Evolutionary conservation across 2,329 filamentous ascomycete genomes (phyloP), one percentile per base, ranked within the genome.

Genomic region (Cladosporium sp.): DNA sequence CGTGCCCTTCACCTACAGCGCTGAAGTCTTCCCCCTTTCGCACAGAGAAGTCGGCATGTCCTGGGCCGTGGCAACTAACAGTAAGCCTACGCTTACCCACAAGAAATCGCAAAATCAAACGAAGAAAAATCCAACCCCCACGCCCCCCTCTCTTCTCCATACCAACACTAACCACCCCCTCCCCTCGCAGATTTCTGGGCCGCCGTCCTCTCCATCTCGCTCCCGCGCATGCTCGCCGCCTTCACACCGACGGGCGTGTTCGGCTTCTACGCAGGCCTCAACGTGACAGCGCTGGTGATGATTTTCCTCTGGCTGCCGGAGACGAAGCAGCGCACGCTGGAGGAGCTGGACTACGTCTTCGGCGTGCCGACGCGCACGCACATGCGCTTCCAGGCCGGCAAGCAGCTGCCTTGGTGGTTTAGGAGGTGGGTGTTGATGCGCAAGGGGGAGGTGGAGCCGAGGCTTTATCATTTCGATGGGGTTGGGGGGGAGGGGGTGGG

Each of bases 31-130:
- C 63, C 84, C 85, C 0, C 75, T 87, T 1, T 84, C 82, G 1
- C 84, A 88, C 63, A 77, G 85, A 60, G 85, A 88, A 62, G 76
- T 87, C 19, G 85, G 85, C 51, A 88, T 88, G 85, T 78, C 77
- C 0, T 86, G 79, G 68, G 80, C 83, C 7, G 83, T 86, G 7
- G 81, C 84, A 1, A 86, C 82, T 0, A 85, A 82, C 55, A 51
- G 48, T 51, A 17, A 44, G 48, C 24, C 12, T 12, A 4, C 27
- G 19, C 13, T n/a, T n/a, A n/a, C n/a, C n/a, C 22, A 12, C 9
- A 15, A n/a, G n/a, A n/a, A n/a, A n/a, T n/a, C n/a, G n/a, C n/a
- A n/a, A n/a, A n/a, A n/a, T n/a, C n/a, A n/a, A n/a, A n/a, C n/a
- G n/a, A n/a, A n/a, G n/a, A n/a, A n/a, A n/a, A n/a, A n/a, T n/a